These are phyloP conservation scores for Metschnikowia amazonensis DNA, from an alignment of 805 yeast species.

Conservation along the genomic window DNA sequence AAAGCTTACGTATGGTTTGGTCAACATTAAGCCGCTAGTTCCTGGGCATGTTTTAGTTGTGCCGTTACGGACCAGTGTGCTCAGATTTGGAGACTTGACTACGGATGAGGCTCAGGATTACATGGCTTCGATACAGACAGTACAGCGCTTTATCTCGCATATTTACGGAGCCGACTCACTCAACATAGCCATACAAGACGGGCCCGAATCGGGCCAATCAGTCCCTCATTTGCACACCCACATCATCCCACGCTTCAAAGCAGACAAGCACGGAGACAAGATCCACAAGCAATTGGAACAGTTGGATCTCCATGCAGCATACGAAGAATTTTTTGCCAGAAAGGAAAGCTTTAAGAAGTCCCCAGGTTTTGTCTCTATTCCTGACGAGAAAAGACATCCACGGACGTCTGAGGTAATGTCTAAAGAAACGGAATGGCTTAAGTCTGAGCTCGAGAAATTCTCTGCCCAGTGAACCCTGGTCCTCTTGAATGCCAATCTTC, in stretches of 20 bases:
- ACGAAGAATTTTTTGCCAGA: slow-evolving; percentile 18
- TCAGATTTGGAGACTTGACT: slow-evolving; percentile 65
- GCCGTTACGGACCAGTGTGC: slow-evolving; percentile 62
- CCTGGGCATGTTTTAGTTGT: slow-evolving; percentile 90
- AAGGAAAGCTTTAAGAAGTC: slow-evolving; percentile 24
- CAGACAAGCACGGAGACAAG: slow-evolving; percentile 53
- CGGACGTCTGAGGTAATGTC: slow-evolving; percentile 66
- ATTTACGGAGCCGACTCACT: slow-evolving; percentile 76
- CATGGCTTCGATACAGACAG: slow-evolving; percentile 67
- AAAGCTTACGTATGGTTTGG: slow-evolving; percentile 73
- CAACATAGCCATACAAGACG: slow-evolving; percentile 94
- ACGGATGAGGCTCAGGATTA: slow-evolving; percentile 73
- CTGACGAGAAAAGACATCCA: slow-evolving; percentile 52
- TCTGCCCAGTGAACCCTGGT: neutral
- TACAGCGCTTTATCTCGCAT: slow-evolving; percentile 63
- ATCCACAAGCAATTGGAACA: slow-evolving; percentile 65
- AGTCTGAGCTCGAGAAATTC: slow-evolving; percentile 36
- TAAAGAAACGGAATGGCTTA: slow-evolving; percentile 60
- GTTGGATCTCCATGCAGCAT: slow-evolving; percentile 43
- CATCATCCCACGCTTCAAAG: slow-evolving; percentile 74
- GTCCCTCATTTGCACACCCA: slow-evolving; percentile 95
- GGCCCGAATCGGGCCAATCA: slow-evolving; percentile 94
- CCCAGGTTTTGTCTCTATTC: slow-evolving; percentile 31
- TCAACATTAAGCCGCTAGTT: slow-evolving; percentile 85
- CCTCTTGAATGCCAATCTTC: too few species aligned